A percentile compares a stretch with the other conserved stretches of the same genome.
phyloP scores from a whole-genome alignment of 768 basidiomycete genomes.

The Daedaleopsis nitida region DNA sequence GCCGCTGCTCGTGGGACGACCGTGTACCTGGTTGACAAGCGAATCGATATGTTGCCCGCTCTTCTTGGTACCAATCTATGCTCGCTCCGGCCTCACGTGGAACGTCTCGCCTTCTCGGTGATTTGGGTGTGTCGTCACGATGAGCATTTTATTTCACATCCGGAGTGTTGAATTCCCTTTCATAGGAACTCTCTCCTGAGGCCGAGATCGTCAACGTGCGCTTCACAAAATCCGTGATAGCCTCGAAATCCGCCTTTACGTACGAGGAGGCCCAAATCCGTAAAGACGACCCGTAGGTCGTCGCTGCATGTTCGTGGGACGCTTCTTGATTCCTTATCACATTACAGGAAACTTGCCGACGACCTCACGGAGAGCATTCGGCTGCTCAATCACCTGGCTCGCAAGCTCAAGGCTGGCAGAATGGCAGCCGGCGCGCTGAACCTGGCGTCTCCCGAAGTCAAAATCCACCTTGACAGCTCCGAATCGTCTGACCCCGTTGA shows the following conservation, averaged over 20 bases:
- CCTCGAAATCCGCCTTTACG: slow-evolving; percentile 94
- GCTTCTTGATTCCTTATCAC: slow-evolving; percentile 1
- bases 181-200: slow-evolving; percentile 84
- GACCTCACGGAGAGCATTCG: slow-evolving; percentile 84
- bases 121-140: slow-evolving; percentile 73
- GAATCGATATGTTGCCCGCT: slow-evolving; percentile 96
- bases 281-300: slow-evolving; percentile 84
- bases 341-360: slow-evolving; percentile 69
- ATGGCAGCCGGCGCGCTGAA: slow-evolving; percentile 98
- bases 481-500: slow-evolving; percentile 96
- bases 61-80: slow-evolving; percentile 96
- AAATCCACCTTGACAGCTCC: slow-evolving; percentile 90
- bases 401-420: slow-evolving; percentile 78
- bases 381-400: slow-evolving; percentile 83
- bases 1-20: slow-evolving; percentile 96
- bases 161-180: slow-evolving; percentile 11
- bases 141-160: background rate
- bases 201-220: slow-evolving; percentile 89
- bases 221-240: slow-evolving; percentile 96
- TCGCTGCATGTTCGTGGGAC: background rate
- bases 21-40: slow-evolving; percentile 97
- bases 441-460: slow-evolving; percentile 97
- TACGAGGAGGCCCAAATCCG: slow-evolving; percentile 95
- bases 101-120: slow-evolving; percentile 91
- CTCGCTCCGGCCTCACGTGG: slow-evolving; percentile 88